Base-by-base conservation (phyloP, 2,329 filamentous ascomycete species). In the Fusarium robinianum region DNA sequence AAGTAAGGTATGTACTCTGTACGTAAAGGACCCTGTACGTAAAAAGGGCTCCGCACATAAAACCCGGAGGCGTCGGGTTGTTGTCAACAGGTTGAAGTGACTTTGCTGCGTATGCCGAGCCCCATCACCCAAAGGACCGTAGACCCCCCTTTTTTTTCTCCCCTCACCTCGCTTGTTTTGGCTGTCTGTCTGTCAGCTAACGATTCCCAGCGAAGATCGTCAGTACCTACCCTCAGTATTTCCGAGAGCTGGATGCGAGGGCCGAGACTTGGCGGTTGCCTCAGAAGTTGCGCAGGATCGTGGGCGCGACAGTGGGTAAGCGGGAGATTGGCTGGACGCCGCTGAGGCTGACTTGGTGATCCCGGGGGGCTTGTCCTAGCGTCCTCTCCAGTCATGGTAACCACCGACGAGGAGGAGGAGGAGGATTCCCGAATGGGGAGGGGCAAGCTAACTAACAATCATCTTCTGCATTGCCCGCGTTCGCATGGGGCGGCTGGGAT, bases 81-180 rank as follows among this genome's bases (percentile, higher is more conserved):
- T n/a, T n/a, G n/a, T n/a, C n/a, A n/a, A n/a, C n/a, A n/a, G n/a
- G n/a, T n/a, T n/a, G n/a, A n/a, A n/a, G n/a, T n/a, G n/a, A 8
- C 5, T 29, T 15, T 29, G n/a, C n/a, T n/a, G 5, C 34, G 24
- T 38, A 23, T 56, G 53, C 53, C 53, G 53, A 54, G 53, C 49
- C 43, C 49, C n/a, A 31, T 46, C 34, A 49, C 53, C 49, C 49
- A 56, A 29, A 41, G n/a, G n/a, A n/a, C n/a, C n/a, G n/a, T n/a
- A n/a, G 53, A 54, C 49, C 49, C 53, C 49, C 51, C 56, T 56
- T 53, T 31, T 53, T 56, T 56, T 53, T 31, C 30, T 22, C 46
- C 25, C 29, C 27, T 56, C 53, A 53, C 52, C 53, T 56, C 49
- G 49, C 45, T 47, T 50, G 27, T 39, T 50, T 35, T 22, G n/a